Percentiles rank a stretch among this genome's conserved stretches.
Conservation (phyloP, 129 eudicot genomes). For the Mikania micrantha region DNA sequence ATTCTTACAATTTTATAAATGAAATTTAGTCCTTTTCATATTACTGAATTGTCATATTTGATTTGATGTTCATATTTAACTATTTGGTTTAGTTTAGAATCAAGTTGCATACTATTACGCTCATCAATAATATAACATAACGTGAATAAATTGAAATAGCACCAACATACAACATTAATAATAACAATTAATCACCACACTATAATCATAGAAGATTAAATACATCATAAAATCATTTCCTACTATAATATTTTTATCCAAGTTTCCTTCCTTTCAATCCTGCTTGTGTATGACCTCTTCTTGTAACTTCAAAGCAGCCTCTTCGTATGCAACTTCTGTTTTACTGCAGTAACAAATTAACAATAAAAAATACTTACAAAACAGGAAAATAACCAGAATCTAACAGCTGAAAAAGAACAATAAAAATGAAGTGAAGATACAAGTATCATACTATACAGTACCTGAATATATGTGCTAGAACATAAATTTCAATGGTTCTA, state of each 20-base stretch:
- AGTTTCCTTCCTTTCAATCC: background rate
- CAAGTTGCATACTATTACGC: background rate
- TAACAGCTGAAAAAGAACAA: no score
- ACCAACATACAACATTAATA: no score
- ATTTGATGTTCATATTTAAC: no score
- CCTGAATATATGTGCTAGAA: background rate
- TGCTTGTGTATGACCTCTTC: background rate
- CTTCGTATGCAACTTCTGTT: background rate
- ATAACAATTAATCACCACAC: background rate
- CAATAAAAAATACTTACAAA: background rate
- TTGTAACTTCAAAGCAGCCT: background rate
- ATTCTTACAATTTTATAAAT: no score
- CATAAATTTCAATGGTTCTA: background rate
- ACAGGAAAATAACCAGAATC: no score
- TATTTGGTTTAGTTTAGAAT: no score
- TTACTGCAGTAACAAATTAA: background rate
- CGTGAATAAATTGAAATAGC: no score
- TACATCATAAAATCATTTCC: background rate
- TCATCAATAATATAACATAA: background rate
- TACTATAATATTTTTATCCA: background rate
- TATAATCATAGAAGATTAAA: background rate
- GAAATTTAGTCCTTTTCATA: no score
- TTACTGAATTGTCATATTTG: no score
- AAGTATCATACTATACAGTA: background rate
- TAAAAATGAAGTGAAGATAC: background rate